Evolutionary conservation across 768 basidiomycete genomes (phyloP).

Genomic region (Agrocybe pediades): DNA sequence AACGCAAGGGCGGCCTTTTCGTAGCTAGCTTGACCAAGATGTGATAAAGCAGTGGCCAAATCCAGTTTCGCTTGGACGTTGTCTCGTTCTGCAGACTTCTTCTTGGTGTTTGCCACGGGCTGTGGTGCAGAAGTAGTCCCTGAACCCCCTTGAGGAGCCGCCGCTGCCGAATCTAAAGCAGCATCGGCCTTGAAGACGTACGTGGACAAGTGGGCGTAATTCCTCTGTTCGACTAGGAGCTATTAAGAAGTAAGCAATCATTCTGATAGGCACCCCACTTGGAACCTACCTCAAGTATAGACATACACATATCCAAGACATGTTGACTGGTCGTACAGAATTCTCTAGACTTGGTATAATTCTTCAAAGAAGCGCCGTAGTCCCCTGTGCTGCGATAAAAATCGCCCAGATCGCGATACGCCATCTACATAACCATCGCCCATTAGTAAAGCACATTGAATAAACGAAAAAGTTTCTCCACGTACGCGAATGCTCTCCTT

Average conservation of each 20-base stretch:
- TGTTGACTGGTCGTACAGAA: conserved; percentile 90
- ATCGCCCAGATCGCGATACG: conserved; percentile 84
- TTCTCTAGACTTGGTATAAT: conserved; percentile 90
- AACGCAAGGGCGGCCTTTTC: conserved; percentile 81
- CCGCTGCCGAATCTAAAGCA: conserved; percentile 63
- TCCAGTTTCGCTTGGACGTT: conserved; percentile 78
- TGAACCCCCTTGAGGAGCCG: conserved; percentile 21
- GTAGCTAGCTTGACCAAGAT: conserved; percentile 71
- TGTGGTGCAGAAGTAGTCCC: conserved; percentile 17
- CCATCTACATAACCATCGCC: conserved; percentile 61
- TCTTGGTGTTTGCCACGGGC: conserved; percentile 31
- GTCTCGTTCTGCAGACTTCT: conserved; percentile 60
- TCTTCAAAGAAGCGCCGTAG: conserved; percentile 68
- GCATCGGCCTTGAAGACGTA: conserved; percentile 97
- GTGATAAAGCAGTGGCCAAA: conserved; percentile 76
- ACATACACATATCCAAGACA: conserved; percentile 91
- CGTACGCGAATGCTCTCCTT: conserved; percentile 95
- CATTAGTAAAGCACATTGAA: background rate
- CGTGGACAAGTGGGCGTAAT: conserved; percentile 85
- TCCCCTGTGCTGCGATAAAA: conserved; percentile 78
- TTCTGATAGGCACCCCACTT: background rate
- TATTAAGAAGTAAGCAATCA: conserved; percentile 24
- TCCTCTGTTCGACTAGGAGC: conserved; percentile 85
- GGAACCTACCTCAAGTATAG: conserved; percentile 68
- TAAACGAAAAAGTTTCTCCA: conserved; percentile 16